These are phyloP conservation scores for Cardamine resedifolia DNA, from an alignment of 345 rosid species.

Conservation along the genomic window DNA sequence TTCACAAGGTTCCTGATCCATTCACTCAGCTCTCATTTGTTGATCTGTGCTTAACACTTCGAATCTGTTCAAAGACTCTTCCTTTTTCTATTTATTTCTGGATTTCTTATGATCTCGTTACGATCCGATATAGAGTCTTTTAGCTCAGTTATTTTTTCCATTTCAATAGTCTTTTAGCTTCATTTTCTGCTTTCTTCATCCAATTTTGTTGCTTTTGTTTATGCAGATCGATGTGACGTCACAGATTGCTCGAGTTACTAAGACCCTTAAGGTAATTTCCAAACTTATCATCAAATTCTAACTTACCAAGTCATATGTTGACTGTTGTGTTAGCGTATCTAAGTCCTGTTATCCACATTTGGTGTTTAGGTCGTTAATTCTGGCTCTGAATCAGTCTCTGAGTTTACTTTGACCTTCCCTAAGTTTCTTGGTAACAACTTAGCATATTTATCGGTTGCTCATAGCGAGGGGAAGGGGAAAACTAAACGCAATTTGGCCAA, in stretches of 20 bases:
- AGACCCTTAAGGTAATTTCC: conserved; percentile 63
- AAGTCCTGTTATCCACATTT: conserved; percentile 9
- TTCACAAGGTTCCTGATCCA: conserved; percentile 17
- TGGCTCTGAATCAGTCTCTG: conserved; percentile 66
- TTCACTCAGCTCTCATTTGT: conserved; percentile 1
- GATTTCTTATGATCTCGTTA: background rate
- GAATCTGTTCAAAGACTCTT: background rate
- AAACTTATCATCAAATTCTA: conserved; percentile 8
- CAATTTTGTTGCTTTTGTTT: background rate
- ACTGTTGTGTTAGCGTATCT: conserved; percentile 4
- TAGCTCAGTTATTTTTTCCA: background rate
- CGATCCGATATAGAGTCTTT: background rate
- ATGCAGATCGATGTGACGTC: conserved; percentile 85
- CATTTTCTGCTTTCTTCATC: background rate
- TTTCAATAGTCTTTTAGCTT: background rate
- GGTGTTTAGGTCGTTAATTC: conserved; percentile 60
- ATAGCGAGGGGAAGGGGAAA: conserved; percentile 73
- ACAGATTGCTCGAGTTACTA: conserved; percentile 66
- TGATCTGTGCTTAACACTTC: conserved; percentile 7
- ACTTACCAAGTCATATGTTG: background rate
- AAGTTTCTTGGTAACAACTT: conserved; percentile 65
- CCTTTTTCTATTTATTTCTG: background rate
- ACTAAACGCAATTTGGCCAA: conserved; percentile 41
- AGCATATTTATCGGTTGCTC: conserved; percentile 59
- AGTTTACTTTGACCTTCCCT: conserved; percentile 68